These are phyloP conservation scores for Phytophthora macrochlamydospora DNA, from an alignment of 352 stramenopile genomes.

Conservation along the genomic window DNA sequence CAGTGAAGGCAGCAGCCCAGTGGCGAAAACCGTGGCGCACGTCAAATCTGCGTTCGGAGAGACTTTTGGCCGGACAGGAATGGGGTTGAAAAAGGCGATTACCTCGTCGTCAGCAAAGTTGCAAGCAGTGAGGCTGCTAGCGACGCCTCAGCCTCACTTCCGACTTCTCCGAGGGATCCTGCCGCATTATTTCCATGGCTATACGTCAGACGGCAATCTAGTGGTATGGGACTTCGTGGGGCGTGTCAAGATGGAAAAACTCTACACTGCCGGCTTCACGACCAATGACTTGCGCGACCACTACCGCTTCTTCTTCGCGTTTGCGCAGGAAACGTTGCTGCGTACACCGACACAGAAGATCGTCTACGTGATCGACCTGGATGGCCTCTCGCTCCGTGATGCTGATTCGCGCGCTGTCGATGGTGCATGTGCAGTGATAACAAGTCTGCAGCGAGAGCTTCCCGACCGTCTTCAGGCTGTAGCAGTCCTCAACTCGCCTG, in stretches of 20 bases:
- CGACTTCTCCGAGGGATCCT: conserved; percentile 71
- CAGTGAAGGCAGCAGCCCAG: conserved; percentile 31
- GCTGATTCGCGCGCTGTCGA: conserved; percentile 75
- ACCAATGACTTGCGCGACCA: conserved; percentile 71
- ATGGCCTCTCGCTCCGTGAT: conserved; percentile 74
- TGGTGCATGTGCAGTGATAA: conserved; percentile 55
- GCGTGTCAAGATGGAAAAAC: conserved; percentile 79
- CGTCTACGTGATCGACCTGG: conserved; percentile 80
- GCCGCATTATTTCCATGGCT: conserved; percentile 81
- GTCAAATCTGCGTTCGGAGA: conserved; percentile 78
- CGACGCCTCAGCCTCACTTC: conserved; percentile 70
- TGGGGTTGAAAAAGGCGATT: conserved; percentile 47
- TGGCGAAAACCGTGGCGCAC: conserved; percentile 46
- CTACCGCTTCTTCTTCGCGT: conserved; percentile 82
- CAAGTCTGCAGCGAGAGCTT: conserved; percentile 62
- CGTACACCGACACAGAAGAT: conserved; percentile 66
- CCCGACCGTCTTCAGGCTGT: conserved; percentile 66
- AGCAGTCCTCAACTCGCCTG: conserved; percentile 68
- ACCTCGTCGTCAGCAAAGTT: conserved; percentile 36
- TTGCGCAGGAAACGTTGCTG: conserved; percentile 71
- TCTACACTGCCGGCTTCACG: conserved; percentile 71
- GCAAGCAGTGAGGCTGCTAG: conserved; percentile 39
- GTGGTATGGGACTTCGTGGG: conserved; percentile 83
- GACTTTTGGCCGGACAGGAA: conserved; percentile 54
- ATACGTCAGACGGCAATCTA: conserved; percentile 66